Conservation (phyloP, 73 alveolate genomes). For the Paramecium biaurelia region DNA sequence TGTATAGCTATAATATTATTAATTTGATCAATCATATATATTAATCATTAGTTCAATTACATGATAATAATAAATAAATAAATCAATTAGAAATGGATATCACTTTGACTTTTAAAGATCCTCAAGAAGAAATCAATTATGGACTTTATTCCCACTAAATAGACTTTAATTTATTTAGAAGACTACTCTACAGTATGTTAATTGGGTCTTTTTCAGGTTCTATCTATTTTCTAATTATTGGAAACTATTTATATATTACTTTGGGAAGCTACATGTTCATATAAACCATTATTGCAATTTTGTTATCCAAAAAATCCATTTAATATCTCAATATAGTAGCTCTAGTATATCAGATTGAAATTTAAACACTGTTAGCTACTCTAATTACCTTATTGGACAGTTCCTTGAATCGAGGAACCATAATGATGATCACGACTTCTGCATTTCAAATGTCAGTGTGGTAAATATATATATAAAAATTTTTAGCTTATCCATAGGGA, state of each 20-base stretch:
- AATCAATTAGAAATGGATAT: not conserved
- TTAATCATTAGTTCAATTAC: not conserved
- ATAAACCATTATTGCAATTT: not conserved
- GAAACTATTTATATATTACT: not conserved
- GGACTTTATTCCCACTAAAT: not conserved
- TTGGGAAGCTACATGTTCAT: not conserved
- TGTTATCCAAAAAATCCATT: not conserved
- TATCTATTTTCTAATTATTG: not conserved
- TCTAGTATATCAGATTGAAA: not conserved
- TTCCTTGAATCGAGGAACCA: not conserved
- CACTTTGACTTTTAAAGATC: not conserved
- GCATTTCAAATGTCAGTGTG: slow-evolving; percentile 25
- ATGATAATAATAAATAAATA: not conserved
- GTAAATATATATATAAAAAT: not conserved
- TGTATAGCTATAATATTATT: not conserved
- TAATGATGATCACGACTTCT: not conserved
- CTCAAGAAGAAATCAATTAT: not conserved
- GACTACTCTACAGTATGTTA: not conserved
- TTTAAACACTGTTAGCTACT: not conserved
- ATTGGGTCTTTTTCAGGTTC: not conserved
- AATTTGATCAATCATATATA: not conserved
- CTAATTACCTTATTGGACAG: not conserved
- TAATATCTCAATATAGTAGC: not conserved
- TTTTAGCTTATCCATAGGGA: not conserved
- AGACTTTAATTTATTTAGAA: not conserved